Evolutionary conservation across 2,329 filamentous ascomycete genomes (phyloP).

Genomic region (Phaeosphaeria sp.): DNA sequence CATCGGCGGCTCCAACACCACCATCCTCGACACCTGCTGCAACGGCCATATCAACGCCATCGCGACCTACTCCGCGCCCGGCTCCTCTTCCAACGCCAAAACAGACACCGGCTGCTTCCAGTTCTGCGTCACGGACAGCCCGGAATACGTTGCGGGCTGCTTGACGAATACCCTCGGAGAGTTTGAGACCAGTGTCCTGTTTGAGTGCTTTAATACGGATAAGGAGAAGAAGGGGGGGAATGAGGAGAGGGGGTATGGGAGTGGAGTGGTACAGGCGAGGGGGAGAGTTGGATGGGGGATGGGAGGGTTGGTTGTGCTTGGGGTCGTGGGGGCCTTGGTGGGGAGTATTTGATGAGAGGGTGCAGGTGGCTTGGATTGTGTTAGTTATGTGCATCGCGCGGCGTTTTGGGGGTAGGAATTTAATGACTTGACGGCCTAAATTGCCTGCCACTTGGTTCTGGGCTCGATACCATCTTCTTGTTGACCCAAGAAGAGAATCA

Average conservation of each 20-base stretch:
- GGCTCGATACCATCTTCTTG: too few species aligned
- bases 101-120: slow-evolving; percentile 29
- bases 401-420: neutral
- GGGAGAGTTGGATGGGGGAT: neutral
- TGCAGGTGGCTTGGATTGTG: neutral
- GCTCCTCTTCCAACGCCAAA: slow-evolving; percentile 12
- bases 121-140: slow-evolving; percentile 31
- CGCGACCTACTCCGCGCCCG: slow-evolving; percentile 23
- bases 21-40: slow-evolving; percentile 39
- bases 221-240: slow-evolving; percentile 4
- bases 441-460: neutral
- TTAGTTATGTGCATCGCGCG: neutral
- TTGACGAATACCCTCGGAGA: slow-evolving; percentile 18
- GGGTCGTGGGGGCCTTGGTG: neutral
- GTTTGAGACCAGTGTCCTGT: slow-evolving; percentile 10
- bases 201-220: slow-evolving; percentile 21
- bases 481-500: too few species aligned
- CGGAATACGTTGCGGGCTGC: slow-evolving; percentile 16
- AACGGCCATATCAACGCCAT: slow-evolving; percentile 39
- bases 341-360: neutral
- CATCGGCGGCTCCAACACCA: slow-evolving; percentile 33
- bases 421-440: neutral
- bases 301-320: neutral
- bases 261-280: slow-evolving; percentile 7
- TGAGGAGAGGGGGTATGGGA: slow-evolving; percentile 10